Percentiles rank a stretch among this genome's conserved stretches.
phyloP scores from a whole-genome alignment of 768 basidiomycete genomes.

The Neoboletus brunneissimus region DNA sequence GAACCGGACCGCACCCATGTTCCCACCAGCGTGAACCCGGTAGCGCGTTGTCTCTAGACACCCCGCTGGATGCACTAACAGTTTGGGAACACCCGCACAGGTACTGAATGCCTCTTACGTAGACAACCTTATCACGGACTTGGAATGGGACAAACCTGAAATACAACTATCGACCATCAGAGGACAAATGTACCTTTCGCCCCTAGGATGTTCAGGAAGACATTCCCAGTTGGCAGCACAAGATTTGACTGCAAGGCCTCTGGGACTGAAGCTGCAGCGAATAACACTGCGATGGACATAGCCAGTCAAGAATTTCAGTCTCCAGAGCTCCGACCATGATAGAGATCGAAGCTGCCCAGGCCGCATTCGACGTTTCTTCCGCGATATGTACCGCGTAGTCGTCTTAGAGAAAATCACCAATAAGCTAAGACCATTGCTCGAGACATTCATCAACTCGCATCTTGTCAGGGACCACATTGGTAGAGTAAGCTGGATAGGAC shows the following conservation, averaged over 20 bases:
- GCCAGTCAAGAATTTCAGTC: constrained; percentile 42
- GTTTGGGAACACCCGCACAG: constrained; percentile 45
- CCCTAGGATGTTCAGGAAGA: constrained; percentile 37
- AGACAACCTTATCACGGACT: background rate
- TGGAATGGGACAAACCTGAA: constrained; percentile 35
- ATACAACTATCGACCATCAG: constrained; percentile 15
- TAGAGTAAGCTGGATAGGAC: too few species aligned
- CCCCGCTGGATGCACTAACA: constrained; percentile 45
- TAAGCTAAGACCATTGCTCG: background rate
- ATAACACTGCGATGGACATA: constrained; percentile 43
- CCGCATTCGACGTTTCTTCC: constrained; percentile 44
- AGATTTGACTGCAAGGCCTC: constrained; percentile 33
- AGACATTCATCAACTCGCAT: background rate
- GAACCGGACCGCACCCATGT: constrained; percentile 41
- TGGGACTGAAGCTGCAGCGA: constrained; percentile 40
- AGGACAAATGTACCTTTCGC: constrained; percentile 37
- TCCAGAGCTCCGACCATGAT: constrained; percentile 42
- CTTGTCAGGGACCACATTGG: too few species aligned
- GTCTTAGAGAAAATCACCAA: constrained; percentile 20
- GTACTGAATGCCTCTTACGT: constrained; percentile 29
- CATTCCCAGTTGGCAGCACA: constrained; percentile 41
- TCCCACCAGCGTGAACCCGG: constrained; percentile 40
- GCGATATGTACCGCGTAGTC: constrained; percentile 49
- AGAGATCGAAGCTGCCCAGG: constrained; percentile 42
- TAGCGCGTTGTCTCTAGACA: constrained; percentile 41